phyloP scores from a whole-genome alignment of 805 yeast genomes.

The Lachancea waltii region DNA sequence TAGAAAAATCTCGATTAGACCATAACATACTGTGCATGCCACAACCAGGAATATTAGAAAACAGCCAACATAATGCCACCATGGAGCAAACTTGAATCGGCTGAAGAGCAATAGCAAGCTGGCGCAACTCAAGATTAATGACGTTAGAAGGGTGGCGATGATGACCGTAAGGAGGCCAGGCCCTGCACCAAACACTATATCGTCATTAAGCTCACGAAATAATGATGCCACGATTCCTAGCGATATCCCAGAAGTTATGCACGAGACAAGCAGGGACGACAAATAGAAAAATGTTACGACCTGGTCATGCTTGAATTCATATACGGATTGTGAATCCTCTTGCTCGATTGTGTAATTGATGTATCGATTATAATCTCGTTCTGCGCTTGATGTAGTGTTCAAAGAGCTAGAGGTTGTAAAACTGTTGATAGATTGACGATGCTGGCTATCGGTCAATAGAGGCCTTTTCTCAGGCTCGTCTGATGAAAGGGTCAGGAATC shows the following conservation, averaged over 20 bases:
- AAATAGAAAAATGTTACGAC: constrained; percentile 27
- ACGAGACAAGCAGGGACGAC: constrained; percentile 21
- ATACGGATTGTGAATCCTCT: constrained; percentile 22
- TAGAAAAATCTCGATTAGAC: constrained; percentile 24
- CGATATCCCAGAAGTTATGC: constrained; percentile 25
- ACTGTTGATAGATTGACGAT: constrained; percentile 5
- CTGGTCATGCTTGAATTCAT: constrained; percentile 29
- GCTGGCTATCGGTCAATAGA: constrained; percentile 2
- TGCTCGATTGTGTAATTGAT: constrained; percentile 16
- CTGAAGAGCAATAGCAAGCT: constrained; percentile 27
- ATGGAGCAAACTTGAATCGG: constrained; percentile 27
- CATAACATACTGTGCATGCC: constrained; percentile 29
- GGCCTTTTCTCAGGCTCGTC: constrained; percentile 1
- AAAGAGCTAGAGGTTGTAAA: constrained; percentile 4
- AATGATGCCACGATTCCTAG: constrained; percentile 24
- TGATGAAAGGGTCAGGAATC: constrained; percentile 8
- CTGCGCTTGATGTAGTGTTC: constrained; percentile 6
- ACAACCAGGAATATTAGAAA: constrained; percentile 23
- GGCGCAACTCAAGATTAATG: constrained; percentile 21
- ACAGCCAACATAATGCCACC: constrained; percentile 29
- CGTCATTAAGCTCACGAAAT: constrained; percentile 19
- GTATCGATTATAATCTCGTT: constrained; percentile 18
- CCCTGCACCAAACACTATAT: constrained; percentile 19
- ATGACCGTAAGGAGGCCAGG: constrained; percentile 16
- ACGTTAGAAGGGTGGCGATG: constrained; percentile 19